A percentile compares a stretch with the other conserved stretches of the same genome.
Evolutionary conservation across 345 rosid genomes (phyloP).

Genomic region (Lepidium africanum): DNA sequence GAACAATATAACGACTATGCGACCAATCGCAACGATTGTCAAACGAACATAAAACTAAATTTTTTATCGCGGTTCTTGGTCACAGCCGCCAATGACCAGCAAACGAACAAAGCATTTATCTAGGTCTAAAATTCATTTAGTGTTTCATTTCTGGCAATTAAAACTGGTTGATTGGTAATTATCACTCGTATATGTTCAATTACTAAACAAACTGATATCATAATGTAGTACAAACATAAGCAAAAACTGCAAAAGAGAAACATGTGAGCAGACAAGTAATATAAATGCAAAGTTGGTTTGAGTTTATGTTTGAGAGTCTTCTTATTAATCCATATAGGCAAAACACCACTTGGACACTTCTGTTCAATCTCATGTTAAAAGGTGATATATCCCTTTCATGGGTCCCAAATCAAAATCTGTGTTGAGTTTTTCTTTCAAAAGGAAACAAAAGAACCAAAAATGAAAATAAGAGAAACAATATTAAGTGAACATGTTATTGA

Average conservation of each 20-base stretch:
- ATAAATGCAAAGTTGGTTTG: neutral
- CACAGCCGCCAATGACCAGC: too few relatives aligned
- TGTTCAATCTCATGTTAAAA: neutral
- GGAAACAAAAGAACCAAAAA: neutral
- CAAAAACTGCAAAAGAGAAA: neutral
- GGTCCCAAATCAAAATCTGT: neutral
- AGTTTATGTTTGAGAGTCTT: neutral
- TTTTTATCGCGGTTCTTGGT: too few relatives aligned
- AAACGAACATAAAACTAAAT: too few relatives aligned
- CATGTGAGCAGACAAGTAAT: neutral
- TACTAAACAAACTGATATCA: too few relatives aligned
- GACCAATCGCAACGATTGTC: too few relatives aligned
- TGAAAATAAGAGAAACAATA: neutral
- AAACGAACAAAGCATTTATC: too few relatives aligned
- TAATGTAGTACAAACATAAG: too few relatives aligned
- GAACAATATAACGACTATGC: too few relatives aligned
- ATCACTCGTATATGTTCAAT: too few relatives aligned
- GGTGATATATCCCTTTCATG: neutral
- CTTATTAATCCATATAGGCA: neutral
- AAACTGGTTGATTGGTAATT: too few relatives aligned
- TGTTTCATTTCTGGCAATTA: too few relatives aligned
- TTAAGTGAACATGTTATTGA: conserved; percentile 3
- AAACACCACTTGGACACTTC: neutral
- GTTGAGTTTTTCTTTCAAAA: neutral
- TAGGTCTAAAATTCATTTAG: too few relatives aligned